Evolutionary conservation across 805 yeast species (phyloP).

Genomic region (Candida verbasci): DNA sequence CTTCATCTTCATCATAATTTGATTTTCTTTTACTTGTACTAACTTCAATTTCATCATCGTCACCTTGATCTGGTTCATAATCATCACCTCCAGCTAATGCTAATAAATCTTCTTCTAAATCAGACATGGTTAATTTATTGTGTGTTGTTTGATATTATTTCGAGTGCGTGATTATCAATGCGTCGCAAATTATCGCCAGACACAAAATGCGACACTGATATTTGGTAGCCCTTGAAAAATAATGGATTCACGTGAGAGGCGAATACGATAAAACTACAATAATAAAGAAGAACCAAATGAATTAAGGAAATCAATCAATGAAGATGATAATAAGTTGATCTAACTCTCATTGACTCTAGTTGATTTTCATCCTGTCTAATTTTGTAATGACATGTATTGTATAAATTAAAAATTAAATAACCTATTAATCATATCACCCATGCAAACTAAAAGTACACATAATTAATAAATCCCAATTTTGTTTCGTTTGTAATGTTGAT

Average conservation of each 20-base stretch:
- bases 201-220: not conserved
- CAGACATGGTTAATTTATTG: too few species aligned
- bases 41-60: slow-evolving; percentile 18
- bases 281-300: too few species aligned
- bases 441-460: slow-evolving; percentile 6
- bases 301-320: too few species aligned
- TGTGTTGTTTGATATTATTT: too few species aligned
- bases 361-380: not conserved
- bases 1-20: slow-evolving; percentile 9
- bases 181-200: not conserved
- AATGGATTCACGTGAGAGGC: slow-evolving; percentile 2
- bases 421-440: slow-evolving; percentile 6
- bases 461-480: slow-evolving; percentile 1
- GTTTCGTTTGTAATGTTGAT: slow-evolving; percentile 1
- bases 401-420: slow-evolving; percentile 1
- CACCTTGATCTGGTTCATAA: too few species aligned
- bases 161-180: not conserved
- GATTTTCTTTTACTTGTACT: slow-evolving; percentile 1
- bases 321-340: too few species aligned
- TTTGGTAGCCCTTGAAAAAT: too few species aligned
- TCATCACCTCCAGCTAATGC: slow-evolving; percentile 76
- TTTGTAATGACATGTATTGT: slow-evolving; percentile 7
- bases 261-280: too few species aligned
- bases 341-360: too few species aligned
- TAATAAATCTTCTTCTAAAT: slow-evolving; percentile 88